Base-by-base conservation (phyloP, 192 early-diverging fungal genomes). In the Glomus cerebriforme region DNA sequence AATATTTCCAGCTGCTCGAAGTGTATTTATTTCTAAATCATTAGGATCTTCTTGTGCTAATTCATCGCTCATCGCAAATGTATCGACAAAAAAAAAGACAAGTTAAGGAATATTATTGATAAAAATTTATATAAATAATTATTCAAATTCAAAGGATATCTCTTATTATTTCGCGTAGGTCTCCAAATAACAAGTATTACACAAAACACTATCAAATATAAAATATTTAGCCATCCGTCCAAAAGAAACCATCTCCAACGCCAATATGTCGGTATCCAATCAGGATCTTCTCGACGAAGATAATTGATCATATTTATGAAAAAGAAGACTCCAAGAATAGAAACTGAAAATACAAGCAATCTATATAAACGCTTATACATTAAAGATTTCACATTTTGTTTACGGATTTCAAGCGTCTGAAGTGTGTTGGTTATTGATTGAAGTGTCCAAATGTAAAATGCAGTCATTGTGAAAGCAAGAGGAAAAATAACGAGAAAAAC, bases 371-470 rank as follows among this genome's bases (percentile, higher is more conserved):
- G 84, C 65, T 90, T 91, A 86, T 97, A 98, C 96, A 97, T 99
- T 65, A 87, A 78, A 58, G 95, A 87, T 85, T 97, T 99, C 73
- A 95, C 93, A n/a, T 86, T 87, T 76, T 99, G 97, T 67, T 92
- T 88, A 64, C 94, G 90, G 37, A 90, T 82, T 77, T 94, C 91
- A 31, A 98, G 89, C 7, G 92, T 86, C 7, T 87, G 83, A 24
- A 96, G 92, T 1, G 98, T 97, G 12, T 88, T 78, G 10, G 91
- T 92, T 65, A 98, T 86, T 1, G 94, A 95, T 59, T 90, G 89
- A 62, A 99, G 84, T 12, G 92, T 99, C 93, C 96, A 96, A n/a
- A 94, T 87, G 83, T 99, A 98, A 73, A 99, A 99, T 32, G 90
- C 82, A 0, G 94, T 94, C 96, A 98, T 95, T 54, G 94, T 94